Evolutionary conservation across 805 yeast species (phyloP).

Genomic region (Candida schatavii): DNA sequence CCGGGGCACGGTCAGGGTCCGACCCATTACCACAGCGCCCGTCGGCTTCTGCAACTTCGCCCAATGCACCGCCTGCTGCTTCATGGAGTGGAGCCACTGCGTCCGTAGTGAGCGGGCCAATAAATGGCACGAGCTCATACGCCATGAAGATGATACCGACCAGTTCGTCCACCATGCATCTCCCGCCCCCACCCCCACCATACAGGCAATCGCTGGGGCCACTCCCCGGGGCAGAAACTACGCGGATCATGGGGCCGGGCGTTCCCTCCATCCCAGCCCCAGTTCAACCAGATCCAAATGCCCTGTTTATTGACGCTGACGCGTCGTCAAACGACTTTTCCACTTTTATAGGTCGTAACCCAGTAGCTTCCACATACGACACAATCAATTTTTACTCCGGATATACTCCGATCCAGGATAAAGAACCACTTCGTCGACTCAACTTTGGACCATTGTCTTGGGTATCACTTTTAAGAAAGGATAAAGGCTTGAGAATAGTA

Average conservation of each 20-base stretch:
- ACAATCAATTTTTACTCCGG: slow-evolving; percentile 18
- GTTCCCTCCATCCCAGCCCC: neutral
- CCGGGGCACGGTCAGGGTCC: neutral
- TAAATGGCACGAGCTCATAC: neutral
- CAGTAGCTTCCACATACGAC: slow-evolving; percentile 13
- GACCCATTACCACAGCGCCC: neutral
- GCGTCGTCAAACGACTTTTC: neutral
- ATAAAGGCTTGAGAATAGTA: slow-evolving; percentile 16
- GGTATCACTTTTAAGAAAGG: slow-evolving; percentile 26
- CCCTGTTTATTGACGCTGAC: neutral
- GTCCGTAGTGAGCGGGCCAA: neutral
- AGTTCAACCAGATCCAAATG: neutral
- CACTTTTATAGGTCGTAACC: slow-evolving; percentile 12
- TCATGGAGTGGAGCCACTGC: neutral
- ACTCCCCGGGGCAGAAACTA: neutral
- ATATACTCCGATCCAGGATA: slow-evolving; percentile 21
- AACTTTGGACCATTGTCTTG: slow-evolving; percentile 33
- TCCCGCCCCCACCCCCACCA: neutral
- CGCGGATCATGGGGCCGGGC: neutral
- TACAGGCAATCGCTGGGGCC: neutral
- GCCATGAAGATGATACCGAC: neutral
- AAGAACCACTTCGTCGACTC: slow-evolving; percentile 22
- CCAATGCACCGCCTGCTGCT: neutral
- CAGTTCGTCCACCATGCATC: neutral
- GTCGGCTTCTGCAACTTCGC: neutral